Base-by-base conservation (phyloP, 805 yeast species). In the Debaryomyces hansenii region DNA sequence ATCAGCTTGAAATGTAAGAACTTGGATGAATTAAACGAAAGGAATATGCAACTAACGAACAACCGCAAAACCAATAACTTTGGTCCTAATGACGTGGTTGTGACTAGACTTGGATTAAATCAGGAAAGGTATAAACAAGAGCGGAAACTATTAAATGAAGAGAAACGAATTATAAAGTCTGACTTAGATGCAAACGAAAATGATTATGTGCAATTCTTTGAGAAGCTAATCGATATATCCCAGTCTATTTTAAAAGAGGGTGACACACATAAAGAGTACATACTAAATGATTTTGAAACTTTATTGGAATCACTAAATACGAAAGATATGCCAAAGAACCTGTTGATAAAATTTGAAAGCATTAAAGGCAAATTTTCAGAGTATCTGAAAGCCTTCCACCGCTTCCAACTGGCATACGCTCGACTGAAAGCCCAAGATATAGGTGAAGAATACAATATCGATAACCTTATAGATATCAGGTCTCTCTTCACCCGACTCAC, bases 401-500 rank as follows among this genome's bases (percentile, higher is more conserved):
- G 11, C 12, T 37, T 37, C 14, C 16, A 20, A 16, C 5, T 20
- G 27, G 27, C 14, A 16, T 24, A 11, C 20, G 12, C 15, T 14
- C n/a, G 20, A n/a, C 10, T 5, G n/a, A 9, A 45, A 27, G 42
- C 44, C 4, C 35, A 12, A 27, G 47, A 5, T 32, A 29, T 37
- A 35, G 11, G 18, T 34, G 20, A 40, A 28, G 35, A 34, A 18
- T 40, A n/a, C 41, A 24, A 20, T 14, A 16, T 42, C 15, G 28
- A 37, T 8, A 36, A 44, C 20, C 14, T 46, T 4, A 4, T 35
- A 16, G 48, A 48, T 14, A 42, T 43, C 15, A 24, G 41, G 18
- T 18, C 11, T 15, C 51, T 56, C 12, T 49, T 52, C 32, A 35
- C 41, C 18, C 47, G 47, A 33, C 48, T 58, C 12, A 43, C 44